Percentiles rank a stretch among this genome's conserved stretches.
phyloP scores from a whole-genome alignment of 768 basidiomycete genomes.

The Boletus sensibilis region DNA sequence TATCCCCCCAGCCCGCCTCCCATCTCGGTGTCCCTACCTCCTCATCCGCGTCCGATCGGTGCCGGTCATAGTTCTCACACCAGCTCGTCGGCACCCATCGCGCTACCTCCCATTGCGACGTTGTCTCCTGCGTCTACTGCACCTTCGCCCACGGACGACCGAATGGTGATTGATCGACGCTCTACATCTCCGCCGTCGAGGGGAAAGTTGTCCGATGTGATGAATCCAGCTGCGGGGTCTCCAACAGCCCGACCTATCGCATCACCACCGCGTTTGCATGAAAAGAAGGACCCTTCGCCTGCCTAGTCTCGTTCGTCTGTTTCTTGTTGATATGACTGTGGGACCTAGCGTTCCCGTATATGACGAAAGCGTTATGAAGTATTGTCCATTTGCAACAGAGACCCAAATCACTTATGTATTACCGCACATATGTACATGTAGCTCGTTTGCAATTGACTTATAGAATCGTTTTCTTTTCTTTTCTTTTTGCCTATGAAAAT shows the following conservation, averaged over 20 bases:
- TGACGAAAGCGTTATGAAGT: slow-evolving; percentile 26
- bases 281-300: slow-evolving; percentile 33
- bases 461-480: slow-evolving; percentile 13
- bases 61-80: slow-evolving; percentile 44
- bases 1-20: slow-evolving; percentile 53
- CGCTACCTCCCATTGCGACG: slow-evolving; percentile 70
- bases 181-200: slow-evolving; percentile 52
- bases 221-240: slow-evolving; percentile 49
- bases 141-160: slow-evolving; percentile 49
- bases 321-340: slow-evolving; percentile 16
- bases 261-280: slow-evolving; percentile 48
- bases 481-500: background rate
- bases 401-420: slow-evolving; percentile 27
- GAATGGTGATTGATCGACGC: slow-evolving; percentile 38
- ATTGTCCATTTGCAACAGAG: slow-evolving; percentile 22
- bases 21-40: slow-evolving; percentile 62
- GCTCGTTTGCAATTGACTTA: slow-evolving; percentile 11
- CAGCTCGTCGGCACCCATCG: slow-evolving; percentile 40
- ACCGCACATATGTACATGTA: slow-evolving; percentile 31
- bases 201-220: slow-evolving; percentile 52
- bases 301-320: slow-evolving; percentile 9
- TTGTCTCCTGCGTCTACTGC: slow-evolving; percentile 60
- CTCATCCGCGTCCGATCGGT: slow-evolving; percentile 73
- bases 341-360: slow-evolving; percentile 4
- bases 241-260: slow-evolving; percentile 52